These are phyloP conservation scores for Rossbeevera mucosa DNA, from an alignment of 768 basidiomycete genomes.

Conservation along the genomic window DNA sequence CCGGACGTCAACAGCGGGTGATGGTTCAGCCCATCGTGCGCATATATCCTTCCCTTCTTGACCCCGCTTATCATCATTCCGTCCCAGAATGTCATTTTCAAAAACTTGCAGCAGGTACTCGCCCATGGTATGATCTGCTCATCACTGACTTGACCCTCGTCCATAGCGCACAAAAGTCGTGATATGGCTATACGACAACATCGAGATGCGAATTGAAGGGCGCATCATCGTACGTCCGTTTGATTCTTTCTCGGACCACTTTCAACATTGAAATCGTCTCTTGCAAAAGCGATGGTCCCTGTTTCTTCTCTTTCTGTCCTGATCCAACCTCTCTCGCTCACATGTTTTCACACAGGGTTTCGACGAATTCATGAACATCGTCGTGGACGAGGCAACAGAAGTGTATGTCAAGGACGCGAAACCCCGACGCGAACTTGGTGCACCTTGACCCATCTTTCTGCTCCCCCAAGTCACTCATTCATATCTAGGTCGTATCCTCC, in stretches of 20 bases:
- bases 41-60: conserved; percentile 46
- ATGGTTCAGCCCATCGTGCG: conserved; percentile 99
- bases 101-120: conserved; percentile 86
- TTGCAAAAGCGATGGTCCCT: conserved; percentile 34
- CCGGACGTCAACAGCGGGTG: conserved; percentile 89
- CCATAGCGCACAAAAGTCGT: conserved; percentile 74
- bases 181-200: conserved; percentile 96
- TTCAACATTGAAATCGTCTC: conserved; percentile 38
- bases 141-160: conserved; percentile 7
- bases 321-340: conserved; percentile 20
- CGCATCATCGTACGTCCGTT: conserved; percentile 79
- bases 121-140: conserved; percentile 2
- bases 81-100: conserved; percentile 90
- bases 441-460: conserved; percentile 20
- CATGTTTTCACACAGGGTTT: conserved; percentile 64
- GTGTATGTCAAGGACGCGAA: conserved; percentile 88
- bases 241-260: conserved; percentile 22
- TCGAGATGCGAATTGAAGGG: conserved; percentile 95
- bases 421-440: conserved; percentile 80
- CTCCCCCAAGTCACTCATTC: background rate
- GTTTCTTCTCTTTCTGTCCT: background rate
- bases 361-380: conserved; percentile 99
- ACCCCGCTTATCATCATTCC: conserved; percentile 2
- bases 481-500: conserved; percentile 77
- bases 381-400: conserved; percentile 90